Percentiles rank a stretch among this genome's conserved stretches.
phyloP scores from a whole-genome alignment of 2,329 filamentous ascomycete species.

The Claviceps arundinis region DNA sequence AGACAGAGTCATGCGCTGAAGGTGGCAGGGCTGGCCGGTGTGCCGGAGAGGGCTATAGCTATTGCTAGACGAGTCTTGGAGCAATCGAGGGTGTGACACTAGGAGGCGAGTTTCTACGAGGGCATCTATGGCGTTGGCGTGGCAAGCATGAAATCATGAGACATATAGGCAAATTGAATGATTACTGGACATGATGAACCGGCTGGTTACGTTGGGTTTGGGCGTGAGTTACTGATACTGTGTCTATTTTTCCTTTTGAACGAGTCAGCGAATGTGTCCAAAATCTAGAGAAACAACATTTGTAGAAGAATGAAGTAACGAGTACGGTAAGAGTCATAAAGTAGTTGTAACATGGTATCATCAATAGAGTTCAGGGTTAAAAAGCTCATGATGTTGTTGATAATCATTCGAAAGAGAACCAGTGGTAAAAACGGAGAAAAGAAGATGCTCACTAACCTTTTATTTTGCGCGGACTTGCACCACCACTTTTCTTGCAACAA shows the following conservation, averaged over 20 bases:
- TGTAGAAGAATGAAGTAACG: slow-evolving; percentile 8
- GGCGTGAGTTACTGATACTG: no score
- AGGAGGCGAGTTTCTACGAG: slow-evolving; percentile 5
- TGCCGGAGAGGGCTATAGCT: slow-evolving; percentile 59
- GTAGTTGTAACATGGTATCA: slow-evolving; percentile 41
- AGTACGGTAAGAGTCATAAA: slow-evolving; percentile 36
- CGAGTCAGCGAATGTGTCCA: slow-evolving; percentile 27
- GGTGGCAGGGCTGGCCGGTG: slow-evolving; percentile 75
- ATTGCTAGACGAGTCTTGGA: slow-evolving; percentile 49
- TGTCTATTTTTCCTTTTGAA: neutral
- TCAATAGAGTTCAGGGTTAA: slow-evolving; percentile 52
- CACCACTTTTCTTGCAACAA: neutral
- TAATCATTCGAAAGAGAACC: slow-evolving; percentile 35
- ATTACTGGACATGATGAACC: neutral
- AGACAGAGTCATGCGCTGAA: slow-evolving; percentile 82
- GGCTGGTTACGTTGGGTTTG: neutral
- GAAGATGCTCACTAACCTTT: neutral
- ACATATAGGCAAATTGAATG: neutral
- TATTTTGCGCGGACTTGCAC: neutral
- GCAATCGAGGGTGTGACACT: neutral
- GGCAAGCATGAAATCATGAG: neutral
- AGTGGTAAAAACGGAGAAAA: slow-evolving; percentile 2
- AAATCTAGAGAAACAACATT: neutral
- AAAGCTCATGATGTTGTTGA: slow-evolving; percentile 48
- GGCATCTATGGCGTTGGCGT: neutral